Conservation (phyloP, 2,329 filamentous ascomycete species). For the Penicillium nordicum region DNA sequence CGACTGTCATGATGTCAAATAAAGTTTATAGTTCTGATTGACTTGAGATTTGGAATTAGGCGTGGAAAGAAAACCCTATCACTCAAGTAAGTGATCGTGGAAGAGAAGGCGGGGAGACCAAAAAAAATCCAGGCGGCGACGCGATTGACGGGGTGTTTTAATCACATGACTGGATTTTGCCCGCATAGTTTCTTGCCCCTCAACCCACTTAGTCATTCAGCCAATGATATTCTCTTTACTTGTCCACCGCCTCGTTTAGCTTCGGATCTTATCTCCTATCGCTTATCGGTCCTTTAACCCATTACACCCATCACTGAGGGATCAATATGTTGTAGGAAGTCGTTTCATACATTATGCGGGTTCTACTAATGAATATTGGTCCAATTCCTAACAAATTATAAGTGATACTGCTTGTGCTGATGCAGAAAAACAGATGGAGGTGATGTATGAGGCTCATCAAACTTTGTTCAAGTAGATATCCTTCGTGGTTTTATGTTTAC, state of each 20-base stretch:
- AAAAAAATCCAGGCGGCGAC: constrained; percentile 11
- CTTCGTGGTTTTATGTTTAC: background rate
- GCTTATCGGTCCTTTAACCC: background rate
- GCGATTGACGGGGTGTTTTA: background rate
- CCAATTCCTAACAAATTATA: too few species aligned
- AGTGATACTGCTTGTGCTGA: too few species aligned
- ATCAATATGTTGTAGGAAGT: background rate
- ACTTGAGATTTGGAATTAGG: background rate
- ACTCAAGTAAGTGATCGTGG: constrained; percentile 3
- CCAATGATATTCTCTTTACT: background rate
- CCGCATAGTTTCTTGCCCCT: background rate
- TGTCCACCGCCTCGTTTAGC: constrained; percentile 4
- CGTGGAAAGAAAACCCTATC: constrained; percentile 3
- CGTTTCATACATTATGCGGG: too few species aligned
- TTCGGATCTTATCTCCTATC: constrained; percentile 9
- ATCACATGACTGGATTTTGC: constrained; percentile 2
- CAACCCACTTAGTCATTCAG: accelerated
- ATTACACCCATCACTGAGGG: background rate
- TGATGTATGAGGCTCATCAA: too few species aligned
- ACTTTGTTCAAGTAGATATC: too few species aligned
- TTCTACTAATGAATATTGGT: background rate
- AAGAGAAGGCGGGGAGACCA: constrained; percentile 3
- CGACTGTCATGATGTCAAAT: constrained; percentile 12
- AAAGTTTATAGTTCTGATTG: too few species aligned
- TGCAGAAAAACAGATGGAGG: background rate